Conservation (phyloP, 768 basidiomycete genomes). For the Mycena belliarum region DNA sequence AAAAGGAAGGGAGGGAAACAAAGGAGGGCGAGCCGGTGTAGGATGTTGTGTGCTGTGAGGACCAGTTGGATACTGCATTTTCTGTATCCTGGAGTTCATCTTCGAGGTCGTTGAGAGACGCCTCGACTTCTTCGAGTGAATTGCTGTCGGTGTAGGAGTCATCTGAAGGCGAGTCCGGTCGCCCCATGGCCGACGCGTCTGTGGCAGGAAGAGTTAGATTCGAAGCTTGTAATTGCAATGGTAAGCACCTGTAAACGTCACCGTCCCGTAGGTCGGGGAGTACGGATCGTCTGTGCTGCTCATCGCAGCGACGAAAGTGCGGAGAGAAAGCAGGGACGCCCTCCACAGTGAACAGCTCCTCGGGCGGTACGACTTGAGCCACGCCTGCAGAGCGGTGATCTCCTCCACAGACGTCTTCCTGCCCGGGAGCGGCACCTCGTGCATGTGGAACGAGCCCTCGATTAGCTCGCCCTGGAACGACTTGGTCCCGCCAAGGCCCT, state of each 20-base stretch:
- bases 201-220: background rate
- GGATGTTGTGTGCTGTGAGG: slow-evolving; percentile 31
- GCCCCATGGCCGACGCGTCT: background rate
- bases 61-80: slow-evolving; percentile 67
- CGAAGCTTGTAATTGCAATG: background rate
- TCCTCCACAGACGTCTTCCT: slow-evolving; percentile 67
- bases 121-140: slow-evolving; percentile 73
- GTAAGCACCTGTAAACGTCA: slow-evolving; percentile 34
- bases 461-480: slow-evolving; percentile 66
- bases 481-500: slow-evolving; percentile 77
- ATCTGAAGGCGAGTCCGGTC: slow-evolving; percentile 17
- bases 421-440: slow-evolving; percentile 84
- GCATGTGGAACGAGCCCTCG: slow-evolving; percentile 81
- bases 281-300: slow-evolving; percentile 34
- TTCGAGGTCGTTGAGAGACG: slow-evolving; percentile 64
- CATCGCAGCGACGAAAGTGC: slow-evolving; percentile 3
- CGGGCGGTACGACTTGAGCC: slow-evolving; percentile 72
- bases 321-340: slow-evolving; percentile 6
- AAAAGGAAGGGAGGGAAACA: slow-evolving; percentile 42
- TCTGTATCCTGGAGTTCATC: slow-evolving; percentile 67
- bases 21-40: slow-evolving; percentile 52
- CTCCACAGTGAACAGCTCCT: slow-evolving; percentile 61
- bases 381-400: slow-evolving; percentile 61
- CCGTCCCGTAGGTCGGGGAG: slow-evolving; percentile 51
- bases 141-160: slow-evolving; percentile 54